Evolutionary conservation across 2,329 filamentous ascomycete species (phyloP).

Genomic region (Exophiala sp.): DNA sequence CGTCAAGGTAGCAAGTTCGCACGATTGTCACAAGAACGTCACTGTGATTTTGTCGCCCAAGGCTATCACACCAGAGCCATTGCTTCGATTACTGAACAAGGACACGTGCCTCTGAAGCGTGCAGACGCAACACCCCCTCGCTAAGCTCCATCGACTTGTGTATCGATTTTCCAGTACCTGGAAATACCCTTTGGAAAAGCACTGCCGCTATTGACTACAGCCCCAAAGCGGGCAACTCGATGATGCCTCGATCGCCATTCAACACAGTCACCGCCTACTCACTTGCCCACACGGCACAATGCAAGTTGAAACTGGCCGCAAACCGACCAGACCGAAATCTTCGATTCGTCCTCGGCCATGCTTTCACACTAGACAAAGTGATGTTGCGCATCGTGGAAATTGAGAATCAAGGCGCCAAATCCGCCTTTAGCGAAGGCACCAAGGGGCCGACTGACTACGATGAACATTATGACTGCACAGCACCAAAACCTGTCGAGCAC

Average conservation of each 20-base stretch:
- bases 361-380: conserved; percentile 26
- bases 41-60: too few species aligned
- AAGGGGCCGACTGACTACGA: conserved; percentile 10
- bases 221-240: too few species aligned
- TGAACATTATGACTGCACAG: conserved; percentile 17
- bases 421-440: conserved; percentile 12
- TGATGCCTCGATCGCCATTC: conserved; percentile 10
- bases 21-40: too few species aligned
- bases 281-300: conserved; percentile 26
- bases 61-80: too few species aligned
- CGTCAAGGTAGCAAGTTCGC: too few species aligned
- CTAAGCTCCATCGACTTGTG: too few species aligned
- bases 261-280: conserved; percentile 20
- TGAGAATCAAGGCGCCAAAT: conserved; percentile 22
- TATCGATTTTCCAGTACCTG: too few species aligned
- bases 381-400: conserved; percentile 27
- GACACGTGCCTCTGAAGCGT: too few species aligned
- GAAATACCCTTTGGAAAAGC: too few species aligned
- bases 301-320: conserved; percentile 24
- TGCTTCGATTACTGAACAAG: too few species aligned
- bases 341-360: conserved; percentile 26
- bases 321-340: conserved; percentile 25
- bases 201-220: too few species aligned
- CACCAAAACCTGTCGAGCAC: conserved; percentile 5
- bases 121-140: too few species aligned